These are phyloP conservation scores for Tulasnella sp. DNA, from an alignment of 768 basidiomycete species.

Conservation along the genomic window DNA sequence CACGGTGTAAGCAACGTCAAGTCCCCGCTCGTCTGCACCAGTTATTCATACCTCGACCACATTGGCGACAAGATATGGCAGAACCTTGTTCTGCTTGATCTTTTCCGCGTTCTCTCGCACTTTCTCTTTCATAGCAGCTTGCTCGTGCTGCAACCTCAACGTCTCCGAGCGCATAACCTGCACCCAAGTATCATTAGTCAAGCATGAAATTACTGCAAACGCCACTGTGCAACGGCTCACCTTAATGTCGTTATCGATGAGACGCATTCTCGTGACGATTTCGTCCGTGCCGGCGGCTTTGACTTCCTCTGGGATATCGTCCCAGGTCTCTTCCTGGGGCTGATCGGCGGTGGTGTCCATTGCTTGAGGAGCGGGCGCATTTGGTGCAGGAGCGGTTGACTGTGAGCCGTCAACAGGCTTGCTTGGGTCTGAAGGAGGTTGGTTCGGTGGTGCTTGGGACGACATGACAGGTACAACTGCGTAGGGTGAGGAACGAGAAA, in stretches of 20 bases:
- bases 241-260: conserved; percentile 97
- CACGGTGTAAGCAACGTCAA: neutral
- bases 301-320: conserved; percentile 87
- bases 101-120: conserved; percentile 97
- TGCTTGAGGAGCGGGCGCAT: conserved; percentile 10
- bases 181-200: neutral
- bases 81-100: conserved; percentile 97
- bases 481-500: neutral
- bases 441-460: conserved; percentile 5
- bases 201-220: neutral
- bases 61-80: conserved; percentile 95
- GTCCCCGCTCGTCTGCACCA: neutral
- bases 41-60: conserved; percentile 72
- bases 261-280: conserved; percentile 73
- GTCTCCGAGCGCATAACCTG: conserved; percentile 98
- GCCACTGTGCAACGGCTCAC: conserved; percentile 30
- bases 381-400: neutral
- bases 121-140: conserved; percentile 95
- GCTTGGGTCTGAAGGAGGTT: neutral
- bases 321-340: conserved; percentile 54
- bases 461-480: neutral
- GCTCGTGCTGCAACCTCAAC: conserved; percentile 82
- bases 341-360: conserved; percentile 18
- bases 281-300: conserved; percentile 69
- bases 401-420: neutral